These are phyloP conservation scores for Xylariaceae sp. DNA, from an alignment of 2,329 filamentous ascomycete species.

Conservation along the genomic window DNA sequence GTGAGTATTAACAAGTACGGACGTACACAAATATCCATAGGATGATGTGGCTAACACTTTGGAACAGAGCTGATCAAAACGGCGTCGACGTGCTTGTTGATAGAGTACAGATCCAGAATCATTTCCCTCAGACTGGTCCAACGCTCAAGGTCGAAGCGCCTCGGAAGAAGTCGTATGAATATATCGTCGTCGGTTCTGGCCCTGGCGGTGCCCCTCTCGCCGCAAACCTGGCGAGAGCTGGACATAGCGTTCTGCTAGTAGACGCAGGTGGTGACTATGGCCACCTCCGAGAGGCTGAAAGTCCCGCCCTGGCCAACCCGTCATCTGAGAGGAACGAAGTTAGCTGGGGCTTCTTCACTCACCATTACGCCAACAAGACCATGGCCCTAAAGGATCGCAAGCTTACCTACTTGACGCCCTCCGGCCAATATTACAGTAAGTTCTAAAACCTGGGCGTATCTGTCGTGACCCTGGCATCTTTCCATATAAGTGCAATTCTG, in stretches of 20 bases:
- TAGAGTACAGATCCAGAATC: slow-evolving; percentile 21
- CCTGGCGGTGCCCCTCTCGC: slow-evolving; percentile 57
- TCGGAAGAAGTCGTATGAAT: slow-evolving; percentile 47
- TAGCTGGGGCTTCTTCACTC: slow-evolving; percentile 60
- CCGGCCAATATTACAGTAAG: slow-evolving; percentile 46
- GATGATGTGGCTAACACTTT: slow-evolving; percentile 3
- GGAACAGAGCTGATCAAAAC: slow-evolving; percentile 13
- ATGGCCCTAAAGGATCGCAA: slow-evolving; percentile 55
- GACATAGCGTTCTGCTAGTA: slow-evolving; percentile 55
- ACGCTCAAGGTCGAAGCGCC: slow-evolving; percentile 14
- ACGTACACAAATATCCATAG: not conserved
- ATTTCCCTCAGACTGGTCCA: slow-evolving; percentile 24
- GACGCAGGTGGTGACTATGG: slow-evolving; percentile 58
- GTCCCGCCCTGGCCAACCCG: slow-evolving; percentile 50
- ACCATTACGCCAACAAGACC: slow-evolving; percentile 53
- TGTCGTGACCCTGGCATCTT: not conserved
- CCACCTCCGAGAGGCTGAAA: slow-evolving; percentile 45
- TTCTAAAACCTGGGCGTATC: not conserved
- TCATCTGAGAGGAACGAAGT: slow-evolving; percentile 53
- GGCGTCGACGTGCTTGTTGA: slow-evolving; percentile 21
- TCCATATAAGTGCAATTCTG: not conserved
- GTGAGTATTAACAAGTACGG: not conserved
- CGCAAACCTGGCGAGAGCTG: slow-evolving; percentile 54
- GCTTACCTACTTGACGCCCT: slow-evolving; percentile 50
- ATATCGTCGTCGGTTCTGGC: slow-evolving; percentile 60